These are phyloP conservation scores for Psilocybe mexicana DNA, from an alignment of 1,284 basidiomycete species.

Conservation along the genomic window DNA sequence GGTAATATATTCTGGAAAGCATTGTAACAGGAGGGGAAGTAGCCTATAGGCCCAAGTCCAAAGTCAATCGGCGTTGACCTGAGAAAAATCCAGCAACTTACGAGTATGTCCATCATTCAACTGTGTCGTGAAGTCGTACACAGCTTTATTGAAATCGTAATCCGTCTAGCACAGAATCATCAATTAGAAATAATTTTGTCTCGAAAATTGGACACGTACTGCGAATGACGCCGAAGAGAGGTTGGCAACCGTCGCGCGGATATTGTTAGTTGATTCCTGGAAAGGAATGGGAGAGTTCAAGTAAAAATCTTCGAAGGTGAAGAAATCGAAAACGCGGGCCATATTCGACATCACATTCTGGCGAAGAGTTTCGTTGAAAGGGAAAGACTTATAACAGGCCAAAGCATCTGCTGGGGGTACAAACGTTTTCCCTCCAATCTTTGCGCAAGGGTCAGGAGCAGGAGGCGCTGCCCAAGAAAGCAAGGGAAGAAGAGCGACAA, in stretches of 20 bases:
- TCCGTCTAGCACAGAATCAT: constrained; percentile 42
- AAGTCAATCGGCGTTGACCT: neutral
- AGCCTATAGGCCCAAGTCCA: constrained; percentile 37
- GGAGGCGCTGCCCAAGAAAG: constrained; percentile 18
- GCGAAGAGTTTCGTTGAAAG: constrained; percentile 63
- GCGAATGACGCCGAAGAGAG: constrained; percentile 50
- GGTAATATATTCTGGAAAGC: constrained; percentile 60
- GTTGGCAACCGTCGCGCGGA: constrained; percentile 41
- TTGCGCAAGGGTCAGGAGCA: constrained; percentile 47
- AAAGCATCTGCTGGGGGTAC: constrained; percentile 54
- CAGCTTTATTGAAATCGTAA: constrained; percentile 61
- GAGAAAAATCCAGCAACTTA: constrained; percentile 24
- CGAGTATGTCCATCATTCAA: constrained; percentile 69
- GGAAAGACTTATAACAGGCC: constrained; percentile 60
- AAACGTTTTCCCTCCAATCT: constrained; percentile 49
- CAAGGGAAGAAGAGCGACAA: neutral
- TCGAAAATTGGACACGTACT: constrained; percentile 30
- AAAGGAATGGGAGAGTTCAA: constrained; percentile 57
- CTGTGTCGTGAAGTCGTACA: constrained; percentile 57
- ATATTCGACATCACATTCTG: constrained; percentile 59
- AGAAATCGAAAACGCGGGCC: constrained; percentile 62
- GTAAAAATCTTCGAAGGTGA: constrained; percentile 65
- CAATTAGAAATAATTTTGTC: neutral
- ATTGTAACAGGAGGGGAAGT: constrained; percentile 60
- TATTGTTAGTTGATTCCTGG: constrained; percentile 60